A percentile compares a stretch with the other conserved stretches of the same genome.
Evolutionary conservation across 2,329 filamentous ascomycete species (phyloP).

Genomic region (Fusarium sp.): DNA sequence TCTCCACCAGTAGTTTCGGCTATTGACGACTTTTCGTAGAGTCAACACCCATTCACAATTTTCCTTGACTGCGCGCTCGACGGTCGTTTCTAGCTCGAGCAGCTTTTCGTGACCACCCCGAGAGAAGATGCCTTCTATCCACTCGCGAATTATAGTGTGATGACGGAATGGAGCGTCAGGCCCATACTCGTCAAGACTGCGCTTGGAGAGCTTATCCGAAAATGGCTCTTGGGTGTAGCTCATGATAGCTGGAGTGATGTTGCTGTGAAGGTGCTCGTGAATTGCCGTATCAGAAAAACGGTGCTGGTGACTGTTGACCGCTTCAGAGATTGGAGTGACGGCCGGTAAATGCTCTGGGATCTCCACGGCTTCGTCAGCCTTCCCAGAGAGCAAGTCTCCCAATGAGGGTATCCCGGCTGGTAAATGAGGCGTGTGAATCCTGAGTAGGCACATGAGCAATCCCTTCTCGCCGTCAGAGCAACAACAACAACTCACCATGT

Average conservation of each 20-base stretch:
- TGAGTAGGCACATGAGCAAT: not conserved
- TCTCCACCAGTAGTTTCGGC: slow-evolving; percentile 34
- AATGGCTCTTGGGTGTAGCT: slow-evolving; percentile 30
- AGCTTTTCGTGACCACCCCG: slow-evolving; percentile 11
- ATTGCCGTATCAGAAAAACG: slow-evolving; percentile 38
- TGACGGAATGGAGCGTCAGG: slow-evolving; percentile 20
- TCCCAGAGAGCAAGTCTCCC: slow-evolving; percentile 15
- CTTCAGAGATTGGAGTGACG: slow-evolving; percentile 31
- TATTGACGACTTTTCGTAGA: slow-evolving; percentile 22
- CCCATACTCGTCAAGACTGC: slow-evolving; percentile 12
- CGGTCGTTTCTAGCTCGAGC: slow-evolving; percentile 26
- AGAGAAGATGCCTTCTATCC: slow-evolving; percentile 26
- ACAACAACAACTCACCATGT: slow-evolving; percentile 16
- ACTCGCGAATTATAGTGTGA: slow-evolving; percentile 28
- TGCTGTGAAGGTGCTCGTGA: slow-evolving; percentile 34
- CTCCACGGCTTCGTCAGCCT: slow-evolving; percentile 24
- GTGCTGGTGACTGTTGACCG: slow-evolving; percentile 38
- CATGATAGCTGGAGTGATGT: slow-evolving; percentile 33
- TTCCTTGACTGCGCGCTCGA: slow-evolving; percentile 21
- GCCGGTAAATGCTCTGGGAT: slow-evolving; percentile 36
- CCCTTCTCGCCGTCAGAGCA: not conserved
- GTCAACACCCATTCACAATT: slow-evolving; percentile 21
- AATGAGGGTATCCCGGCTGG: slow-evolving; percentile 24
- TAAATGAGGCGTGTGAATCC: slow-evolving; percentile 25
- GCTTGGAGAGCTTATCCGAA: slow-evolving; percentile 8